Conservation (phyloP, 352 stramenopile genomes). For the Phytophthora macrochlamydospora region DNA sequence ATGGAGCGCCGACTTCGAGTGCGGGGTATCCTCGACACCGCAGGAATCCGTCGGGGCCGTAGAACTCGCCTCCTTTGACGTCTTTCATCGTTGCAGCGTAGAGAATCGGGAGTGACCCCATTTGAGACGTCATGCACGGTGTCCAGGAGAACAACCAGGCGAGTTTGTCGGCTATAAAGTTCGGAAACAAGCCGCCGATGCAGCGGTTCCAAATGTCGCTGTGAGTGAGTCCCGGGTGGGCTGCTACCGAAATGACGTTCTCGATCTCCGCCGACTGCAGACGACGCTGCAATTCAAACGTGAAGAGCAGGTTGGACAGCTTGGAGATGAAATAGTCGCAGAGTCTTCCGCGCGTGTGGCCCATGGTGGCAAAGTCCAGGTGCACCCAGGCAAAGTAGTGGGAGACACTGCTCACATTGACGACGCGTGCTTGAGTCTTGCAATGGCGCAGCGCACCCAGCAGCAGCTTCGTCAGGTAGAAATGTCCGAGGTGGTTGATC, state of each 20-base stretch:
- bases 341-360: constrained; percentile 52
- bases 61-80: constrained; percentile 26
- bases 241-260: constrained; percentile 37
- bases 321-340: constrained; percentile 36
- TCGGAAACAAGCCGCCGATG: constrained; percentile 20
- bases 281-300: constrained; percentile 44
- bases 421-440: constrained; percentile 27
- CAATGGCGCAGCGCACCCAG: constrained; percentile 45
- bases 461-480: constrained; percentile 56
- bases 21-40: constrained; percentile 27
- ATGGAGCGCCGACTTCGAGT: constrained; percentile 19
- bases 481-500: constrained; percentile 68
- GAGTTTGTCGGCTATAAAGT: constrained; percentile 16
- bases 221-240: constrained; percentile 28
- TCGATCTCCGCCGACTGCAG: constrained; percentile 23
- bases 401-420: constrained; percentile 44
- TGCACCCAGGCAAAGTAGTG: constrained; percentile 36
- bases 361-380: constrained; percentile 31
- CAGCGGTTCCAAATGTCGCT: background rate
- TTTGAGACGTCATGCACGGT: constrained; percentile 25
- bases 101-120: constrained; percentile 34
- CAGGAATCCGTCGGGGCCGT: constrained; percentile 38
- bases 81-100: constrained; percentile 30
- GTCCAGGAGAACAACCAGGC: constrained; percentile 29
- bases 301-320: constrained; percentile 52